These are phyloP conservation scores for Aspergillus diversus DNA, from an alignment of 495 filamentous ascomycete genomes.

Conservation along the genomic window DNA sequence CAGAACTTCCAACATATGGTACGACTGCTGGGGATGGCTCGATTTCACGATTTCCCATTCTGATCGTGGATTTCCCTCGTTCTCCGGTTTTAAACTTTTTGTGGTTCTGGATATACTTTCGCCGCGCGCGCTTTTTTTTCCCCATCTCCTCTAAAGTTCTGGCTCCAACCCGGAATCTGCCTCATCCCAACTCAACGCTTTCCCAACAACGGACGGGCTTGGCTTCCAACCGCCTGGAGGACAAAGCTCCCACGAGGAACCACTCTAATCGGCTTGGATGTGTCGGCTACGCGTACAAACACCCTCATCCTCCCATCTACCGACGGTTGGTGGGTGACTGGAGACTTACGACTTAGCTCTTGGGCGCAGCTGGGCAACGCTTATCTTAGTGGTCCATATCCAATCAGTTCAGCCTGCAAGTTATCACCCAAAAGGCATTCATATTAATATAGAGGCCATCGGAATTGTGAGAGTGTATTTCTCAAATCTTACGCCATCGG, in stretches of 20 bases:
- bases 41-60: neutral
- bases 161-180: neutral
- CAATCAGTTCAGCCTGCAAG: conserved; percentile 3
- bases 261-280: conserved; percentile 13
- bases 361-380: conserved; percentile 11
- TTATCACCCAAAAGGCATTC: too few species aligned
- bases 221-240: conserved; percentile 14
- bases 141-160: neutral
- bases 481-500: conserved; percentile 23
- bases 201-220: conserved; percentile 17
- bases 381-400: conserved; percentile 14
- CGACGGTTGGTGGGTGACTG: neutral
- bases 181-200: conserved; percentile 12
- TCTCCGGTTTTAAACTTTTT: too few species aligned
- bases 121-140: neutral
- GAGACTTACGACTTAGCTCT: conserved; percentile 14
- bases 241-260: conserved; percentile 13
- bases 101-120: too few species aligned
- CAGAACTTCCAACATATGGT: neutral
- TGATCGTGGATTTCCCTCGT: too few species aligned
- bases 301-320: neutral
- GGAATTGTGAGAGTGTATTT: neutral
- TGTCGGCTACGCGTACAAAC: neutral
- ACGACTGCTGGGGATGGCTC: neutral
- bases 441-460: too few species aligned